Evolutionary conservation across 2,329 filamentous ascomycete genomes (phyloP).

Genomic region (Chrysoporthe puriensis): DNA sequence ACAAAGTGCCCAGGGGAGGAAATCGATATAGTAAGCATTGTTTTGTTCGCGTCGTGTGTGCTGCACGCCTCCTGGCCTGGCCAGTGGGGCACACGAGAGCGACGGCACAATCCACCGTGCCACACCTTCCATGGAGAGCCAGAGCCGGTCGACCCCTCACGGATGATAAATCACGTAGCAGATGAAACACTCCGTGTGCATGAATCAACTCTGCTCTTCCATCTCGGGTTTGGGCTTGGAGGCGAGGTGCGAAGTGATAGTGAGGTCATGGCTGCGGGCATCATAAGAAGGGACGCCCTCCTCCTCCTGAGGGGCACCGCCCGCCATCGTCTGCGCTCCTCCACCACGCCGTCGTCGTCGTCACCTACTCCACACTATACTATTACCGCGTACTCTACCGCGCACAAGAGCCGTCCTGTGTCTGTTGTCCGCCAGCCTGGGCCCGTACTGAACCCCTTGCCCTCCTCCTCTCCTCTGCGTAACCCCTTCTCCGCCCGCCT

Average conservation of each 20-base stretch:
- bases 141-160: background rate
- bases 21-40: too few relatives aligned
- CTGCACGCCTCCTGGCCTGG: too few relatives aligned
- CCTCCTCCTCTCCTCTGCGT: background rate
- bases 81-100: too few relatives aligned
- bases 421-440: background rate
- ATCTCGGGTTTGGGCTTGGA: too few relatives aligned
- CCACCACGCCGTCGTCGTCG: background rate
- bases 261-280: background rate
- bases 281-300: background rate
- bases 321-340: background rate
- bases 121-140: too few relatives aligned
- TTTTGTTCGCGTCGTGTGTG: too few relatives aligned
- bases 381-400: background rate
- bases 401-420: background rate
- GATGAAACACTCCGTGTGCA: background rate
- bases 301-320: background rate
- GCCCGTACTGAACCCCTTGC: background rate
- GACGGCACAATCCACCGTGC: too few relatives aligned
- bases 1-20: too few relatives aligned
- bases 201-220: too few relatives aligned
- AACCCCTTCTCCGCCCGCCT: background rate
- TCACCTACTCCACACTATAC: background rate
- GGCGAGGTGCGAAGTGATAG: too few relatives aligned
- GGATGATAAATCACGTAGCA: conserved; percentile 1